These are phyloP conservation scores for Cystobasidium pallidum DNA, from an alignment of 1,284 basidiomycete species.

Conservation along the genomic window DNA sequence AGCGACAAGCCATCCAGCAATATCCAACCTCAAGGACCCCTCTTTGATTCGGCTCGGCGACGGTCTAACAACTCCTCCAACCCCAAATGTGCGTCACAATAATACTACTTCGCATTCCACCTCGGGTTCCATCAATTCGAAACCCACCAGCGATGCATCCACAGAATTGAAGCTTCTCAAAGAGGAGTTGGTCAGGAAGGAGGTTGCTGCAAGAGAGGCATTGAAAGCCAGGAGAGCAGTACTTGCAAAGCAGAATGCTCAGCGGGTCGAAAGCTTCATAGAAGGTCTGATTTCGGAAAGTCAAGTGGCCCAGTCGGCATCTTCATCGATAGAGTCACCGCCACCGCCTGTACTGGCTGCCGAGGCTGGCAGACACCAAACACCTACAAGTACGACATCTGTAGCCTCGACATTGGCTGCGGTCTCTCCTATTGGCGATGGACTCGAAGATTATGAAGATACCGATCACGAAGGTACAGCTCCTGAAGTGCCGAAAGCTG, in stretches of 20 bases:
- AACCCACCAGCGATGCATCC: not conserved
- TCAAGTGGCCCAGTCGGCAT: not conserved
- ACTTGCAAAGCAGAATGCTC: slow-evolving; percentile 30
- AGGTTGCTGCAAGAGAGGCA: slow-evolving; percentile 15
- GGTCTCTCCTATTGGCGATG: not conserved
- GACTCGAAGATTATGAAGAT: slow-evolving; percentile 9
- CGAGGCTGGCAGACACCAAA: too few relatives aligned
- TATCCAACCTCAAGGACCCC: slow-evolving; percentile 1
- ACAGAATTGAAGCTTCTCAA: not conserved
- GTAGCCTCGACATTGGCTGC: not conserved
- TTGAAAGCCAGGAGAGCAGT: slow-evolving; percentile 31
- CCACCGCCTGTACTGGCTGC: not conserved
- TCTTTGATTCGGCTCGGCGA: not conserved
- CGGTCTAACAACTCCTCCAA: not conserved
- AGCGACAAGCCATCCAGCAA: not conserved
- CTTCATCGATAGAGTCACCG: not conserved
- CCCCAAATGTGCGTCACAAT: slow-evolving; percentile 1
- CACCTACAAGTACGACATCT: not conserved
- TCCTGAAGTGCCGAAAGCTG: not conserved
- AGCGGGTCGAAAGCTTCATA: slow-evolving; percentile 18
- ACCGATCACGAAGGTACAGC: not conserved
- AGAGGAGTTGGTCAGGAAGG: slow-evolving; percentile 27
- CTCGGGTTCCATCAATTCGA: not conserved
- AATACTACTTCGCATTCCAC: too few relatives aligned
- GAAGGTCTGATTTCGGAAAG: slow-evolving; percentile 8